Evolutionary conservation across 1,139 yeast species (phyloP), one percentile per base, ranked within the genome.

Genomic region (Sugiyamaella xylanicola): DNA sequence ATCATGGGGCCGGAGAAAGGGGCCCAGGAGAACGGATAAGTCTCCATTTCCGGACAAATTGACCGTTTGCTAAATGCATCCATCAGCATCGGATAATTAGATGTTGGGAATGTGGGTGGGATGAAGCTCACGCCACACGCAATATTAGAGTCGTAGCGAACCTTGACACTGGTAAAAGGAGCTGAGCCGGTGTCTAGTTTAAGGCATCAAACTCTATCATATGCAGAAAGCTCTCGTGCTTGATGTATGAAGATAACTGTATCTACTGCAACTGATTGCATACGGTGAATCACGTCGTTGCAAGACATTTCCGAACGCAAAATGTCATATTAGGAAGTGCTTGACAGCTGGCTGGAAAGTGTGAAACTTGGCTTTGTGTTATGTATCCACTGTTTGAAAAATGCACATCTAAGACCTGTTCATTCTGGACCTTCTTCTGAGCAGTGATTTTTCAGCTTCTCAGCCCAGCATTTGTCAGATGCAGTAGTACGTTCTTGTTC

Each of bases 321-420:
- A 8, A 4, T 13, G 5, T 13, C 4, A 32, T 8, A 32, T 8
- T 7, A 13, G 15, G 29, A 25, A 25, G 29, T 5, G 29, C 29
- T n/a, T 25, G 29, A 25, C 29, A 25, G 9, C 29, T 9, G 29
- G 29, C 29, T 25, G 29, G 29, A 25, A 9, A 25, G 9, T 25
- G 37, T 32, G 37, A 32, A 32, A 32, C 37, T 25, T 25, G 29
- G 29, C 29, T 25, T 9, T n/a, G n/a, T n/a, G n/a, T n/a, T n/a
- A n/a, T n/a, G 45, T 19, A 21, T 41, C n/a, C 25, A 41, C 20
- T 40, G 19, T 11, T 40, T 36, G 40, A 13, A 36, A 36, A 36
- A 36, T 13, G 40, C 9, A 36, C 16, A 17, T 13, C 15, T n/a
- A 32, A 32, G 7, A 13, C n/a, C n/a, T n/a, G n/a, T n/a, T n/a